A percentile compares a stretch with the other conserved stretches of the same genome.
Conservation (phyloP, 225 moss, liverwort and hornwort genomes). For the Marchantia polymorpha region DNA sequence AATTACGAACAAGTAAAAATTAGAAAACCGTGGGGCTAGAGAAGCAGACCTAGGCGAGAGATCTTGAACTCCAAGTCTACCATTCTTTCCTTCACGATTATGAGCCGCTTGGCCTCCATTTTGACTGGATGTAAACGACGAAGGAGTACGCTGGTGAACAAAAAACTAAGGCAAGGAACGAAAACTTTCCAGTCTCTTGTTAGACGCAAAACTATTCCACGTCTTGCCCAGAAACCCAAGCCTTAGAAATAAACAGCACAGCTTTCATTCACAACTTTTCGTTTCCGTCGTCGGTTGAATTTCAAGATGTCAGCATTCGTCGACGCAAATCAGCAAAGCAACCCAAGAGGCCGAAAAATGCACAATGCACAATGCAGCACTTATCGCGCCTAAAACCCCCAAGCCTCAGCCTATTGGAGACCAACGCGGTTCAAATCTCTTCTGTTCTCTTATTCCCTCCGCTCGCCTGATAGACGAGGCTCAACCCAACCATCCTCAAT, state of each 20-base stretch:
- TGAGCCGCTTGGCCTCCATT: conserved; percentile 40
- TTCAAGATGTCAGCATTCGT: not conserved
- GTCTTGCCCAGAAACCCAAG: not conserved
- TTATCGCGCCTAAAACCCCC: too few relatives aligned
- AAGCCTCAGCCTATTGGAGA: too few relatives aligned
- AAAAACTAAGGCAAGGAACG: too few relatives aligned
- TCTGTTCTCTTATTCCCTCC: not conserved
- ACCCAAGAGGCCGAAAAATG: not conserved
- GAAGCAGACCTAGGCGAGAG: conserved; percentile 36
- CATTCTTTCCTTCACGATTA: conserved; percentile 29
- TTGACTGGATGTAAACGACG: not conserved
- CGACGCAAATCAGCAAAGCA: not conserved
- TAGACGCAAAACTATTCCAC: not conserved
- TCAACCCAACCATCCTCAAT: not conserved
- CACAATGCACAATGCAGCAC: too few relatives aligned
- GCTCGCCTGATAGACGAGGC: not conserved
- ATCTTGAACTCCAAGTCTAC: conserved; percentile 53
- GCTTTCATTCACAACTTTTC: not conserved
- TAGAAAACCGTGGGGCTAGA: not conserved
- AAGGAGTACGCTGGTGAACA: not conserved
- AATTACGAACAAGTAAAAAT: not conserved
- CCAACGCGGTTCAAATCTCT: too few relatives aligned
- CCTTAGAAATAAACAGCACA: not conserved
- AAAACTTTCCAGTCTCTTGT: not conserved
- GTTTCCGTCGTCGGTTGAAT: not conserved